These are phyloP conservation scores for Lactuca saligna DNA, from an alignment of 129 eudicot genomes.

Conservation along the genomic window DNA sequence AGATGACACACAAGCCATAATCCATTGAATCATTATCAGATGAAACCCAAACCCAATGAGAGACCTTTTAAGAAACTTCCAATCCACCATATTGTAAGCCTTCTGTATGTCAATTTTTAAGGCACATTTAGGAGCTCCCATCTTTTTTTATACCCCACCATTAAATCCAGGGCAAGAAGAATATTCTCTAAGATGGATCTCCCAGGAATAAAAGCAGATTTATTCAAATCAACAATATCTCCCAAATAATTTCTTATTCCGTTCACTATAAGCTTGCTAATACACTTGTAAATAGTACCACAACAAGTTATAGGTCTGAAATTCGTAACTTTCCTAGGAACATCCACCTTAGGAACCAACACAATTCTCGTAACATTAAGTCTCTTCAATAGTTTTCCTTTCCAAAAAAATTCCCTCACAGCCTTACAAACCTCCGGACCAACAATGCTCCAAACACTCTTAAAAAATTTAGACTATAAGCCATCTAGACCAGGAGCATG, in stretches of 20 bases:
- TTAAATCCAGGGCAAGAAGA: not conserved
- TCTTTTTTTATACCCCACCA: not conserved
- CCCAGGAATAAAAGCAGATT: not conserved
- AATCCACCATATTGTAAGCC: not conserved
- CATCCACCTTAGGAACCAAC: not conserved
- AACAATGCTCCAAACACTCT: not conserved
- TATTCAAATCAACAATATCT: not conserved
- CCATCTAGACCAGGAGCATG: not conserved
- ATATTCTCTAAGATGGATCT: not conserved
- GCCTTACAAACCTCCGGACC: not conserved
- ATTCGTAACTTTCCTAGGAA: not conserved
- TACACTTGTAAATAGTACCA: not conserved
- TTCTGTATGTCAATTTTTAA: not conserved
- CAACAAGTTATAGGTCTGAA: not conserved
- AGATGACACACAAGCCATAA: not conserved
- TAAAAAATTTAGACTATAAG: not conserved
- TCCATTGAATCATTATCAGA: not conserved
- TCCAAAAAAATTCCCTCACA: not conserved
- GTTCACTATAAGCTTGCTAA: not conserved
- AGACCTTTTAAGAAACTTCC: fast-evolving
- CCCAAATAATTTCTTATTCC: not conserved
- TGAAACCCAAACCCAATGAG: not conserved
- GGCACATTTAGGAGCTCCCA: not conserved
- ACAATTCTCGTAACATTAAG: not conserved
- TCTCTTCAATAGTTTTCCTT: not conserved